Evolutionary conservation across 2,329 filamentous ascomycete genomes (phyloP).

Genomic region (Fusarium verticillioides): DNA sequence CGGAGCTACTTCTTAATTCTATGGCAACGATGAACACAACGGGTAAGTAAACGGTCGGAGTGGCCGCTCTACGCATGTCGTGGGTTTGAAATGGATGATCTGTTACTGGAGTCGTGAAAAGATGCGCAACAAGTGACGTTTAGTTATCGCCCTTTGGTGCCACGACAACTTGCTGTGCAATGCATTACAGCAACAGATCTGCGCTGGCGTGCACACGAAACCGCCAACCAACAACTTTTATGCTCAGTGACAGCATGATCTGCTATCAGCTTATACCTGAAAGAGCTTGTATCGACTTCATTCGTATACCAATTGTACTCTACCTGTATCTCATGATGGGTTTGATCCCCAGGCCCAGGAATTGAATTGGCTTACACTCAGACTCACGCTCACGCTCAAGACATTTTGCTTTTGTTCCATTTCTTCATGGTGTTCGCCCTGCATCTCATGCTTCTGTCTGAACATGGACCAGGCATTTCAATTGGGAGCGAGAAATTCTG

Average conservation of each 20-base stretch:
- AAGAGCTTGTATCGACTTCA: slow-evolving; percentile 1
- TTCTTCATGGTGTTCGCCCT: slow-evolving; percentile 22
- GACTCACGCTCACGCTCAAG: slow-evolving; percentile 24
- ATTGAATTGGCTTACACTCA: background rate
- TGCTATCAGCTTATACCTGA: slow-evolving; percentile 1
- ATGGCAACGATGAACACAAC: background rate
- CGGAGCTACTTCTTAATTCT: slow-evolving; percentile 10
- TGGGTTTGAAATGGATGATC: slow-evolving; percentile 19
- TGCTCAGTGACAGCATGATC: slow-evolving; percentile 25
- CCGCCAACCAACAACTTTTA: slow-evolving; percentile 11
- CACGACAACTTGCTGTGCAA: slow-evolving; percentile 25
- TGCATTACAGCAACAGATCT: slow-evolving; percentile 22
- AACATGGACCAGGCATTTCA: slow-evolving; percentile 15
- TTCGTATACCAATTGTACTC: background rate
- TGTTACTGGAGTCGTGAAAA: slow-evolving; percentile 23
- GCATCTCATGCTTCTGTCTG: slow-evolving; percentile 7
- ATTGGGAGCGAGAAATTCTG: slow-evolving; percentile 12
- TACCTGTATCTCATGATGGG: slow-evolving; percentile 1
- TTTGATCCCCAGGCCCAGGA: background rate
- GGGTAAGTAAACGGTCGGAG: background rate
- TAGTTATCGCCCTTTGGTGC: slow-evolving; percentile 26
- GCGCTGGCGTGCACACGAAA: slow-evolving; percentile 35
- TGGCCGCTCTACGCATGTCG: background rate
- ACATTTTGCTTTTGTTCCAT: slow-evolving; percentile 11
- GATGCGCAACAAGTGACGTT: slow-evolving; percentile 28